These are phyloP conservation scores for Paratrypanosoma confusum DNA, from an alignment of 208 protist genomes.

Conservation along the genomic window DNA sequence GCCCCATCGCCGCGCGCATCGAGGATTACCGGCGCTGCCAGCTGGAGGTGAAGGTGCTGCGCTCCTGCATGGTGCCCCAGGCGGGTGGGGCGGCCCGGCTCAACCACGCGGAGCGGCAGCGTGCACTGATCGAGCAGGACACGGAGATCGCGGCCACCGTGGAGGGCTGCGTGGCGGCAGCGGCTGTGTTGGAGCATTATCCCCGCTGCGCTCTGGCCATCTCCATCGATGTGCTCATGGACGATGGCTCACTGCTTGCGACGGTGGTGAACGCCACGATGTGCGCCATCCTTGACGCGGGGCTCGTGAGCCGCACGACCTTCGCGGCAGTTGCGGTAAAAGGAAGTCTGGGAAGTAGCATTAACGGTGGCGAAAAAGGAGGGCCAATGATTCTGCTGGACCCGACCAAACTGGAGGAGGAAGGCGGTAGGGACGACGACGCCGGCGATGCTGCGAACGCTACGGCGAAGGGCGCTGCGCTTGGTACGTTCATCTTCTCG, in stretches of 20 bases:
- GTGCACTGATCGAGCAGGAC: slow-evolving; percentile 18
- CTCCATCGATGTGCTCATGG: slow-evolving; percentile 47
- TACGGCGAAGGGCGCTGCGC: slow-evolving; percentile 6
- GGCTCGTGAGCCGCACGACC: slow-evolving; percentile 71
- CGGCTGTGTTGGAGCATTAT: slow-evolving; percentile 42
- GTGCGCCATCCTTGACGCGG: slow-evolving; percentile 74
- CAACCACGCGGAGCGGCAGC: slow-evolving; percentile 21
- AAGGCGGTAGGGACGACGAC: slow-evolving; percentile 8
- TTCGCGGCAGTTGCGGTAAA: slow-evolving; percentile 59
- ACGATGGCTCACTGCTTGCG: slow-evolving; percentile 61
- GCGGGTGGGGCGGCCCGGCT: slow-evolving; percentile 46
- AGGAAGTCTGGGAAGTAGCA: too few species aligned
- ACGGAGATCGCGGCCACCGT: slow-evolving; percentile 31
- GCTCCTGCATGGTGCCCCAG: slow-evolving; percentile 5
- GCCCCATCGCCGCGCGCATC: slow-evolving; percentile 41
- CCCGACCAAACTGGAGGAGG: slow-evolving; percentile 50
- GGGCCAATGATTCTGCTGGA: slow-evolving; percentile 22
- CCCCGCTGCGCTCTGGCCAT: slow-evolving; percentile 49
- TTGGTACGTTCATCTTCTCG: slow-evolving; percentile 51
- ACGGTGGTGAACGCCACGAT: slow-evolving; percentile 74
- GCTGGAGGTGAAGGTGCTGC: slow-evolving; percentile 17
- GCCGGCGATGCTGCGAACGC: neutral
- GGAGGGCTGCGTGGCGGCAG: slow-evolving; percentile 23
- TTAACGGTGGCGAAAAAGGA: too few species aligned
- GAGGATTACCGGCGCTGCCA: slow-evolving; percentile 11